phyloP scores from a whole-genome alignment of 768 basidiomycete species.

The Lactifluus hygrophoroides region DNA sequence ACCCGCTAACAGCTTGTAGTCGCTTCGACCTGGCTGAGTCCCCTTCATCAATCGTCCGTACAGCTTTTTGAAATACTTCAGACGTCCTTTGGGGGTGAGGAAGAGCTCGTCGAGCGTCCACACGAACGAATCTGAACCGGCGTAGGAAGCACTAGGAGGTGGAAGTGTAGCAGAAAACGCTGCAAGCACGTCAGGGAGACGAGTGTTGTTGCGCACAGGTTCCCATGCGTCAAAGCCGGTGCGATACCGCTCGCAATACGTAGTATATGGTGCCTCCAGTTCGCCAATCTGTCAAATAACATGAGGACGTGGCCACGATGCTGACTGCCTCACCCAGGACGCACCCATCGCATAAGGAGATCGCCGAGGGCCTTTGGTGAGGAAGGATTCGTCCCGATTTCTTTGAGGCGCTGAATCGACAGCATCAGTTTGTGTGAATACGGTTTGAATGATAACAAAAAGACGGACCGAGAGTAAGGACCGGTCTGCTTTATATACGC shows the following conservation, averaged over 20 bases:
- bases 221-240: constrained; percentile 79
- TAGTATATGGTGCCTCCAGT: constrained; percentile 76
- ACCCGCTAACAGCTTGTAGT: constrained; percentile 70
- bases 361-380: constrained; percentile 93
- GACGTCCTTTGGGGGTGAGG: constrained; percentile 69
- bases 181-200: constrained; percentile 57
- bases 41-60: constrained; percentile 81
- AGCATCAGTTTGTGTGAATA: constrained; percentile 11
- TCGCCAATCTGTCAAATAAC: constrained; percentile 69
- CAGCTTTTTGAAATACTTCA: constrained; percentile 89
- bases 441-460: neutral
- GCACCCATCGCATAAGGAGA: constrained; percentile 93
- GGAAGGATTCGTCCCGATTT: constrained; percentile 86
- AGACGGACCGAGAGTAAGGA: constrained; percentile 58
- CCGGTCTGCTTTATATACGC: constrained; percentile 87
- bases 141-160: constrained; percentile 38
- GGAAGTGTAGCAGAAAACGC: constrained; percentile 60
- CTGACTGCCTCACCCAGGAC: constrained; percentile 25
- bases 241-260: constrained; percentile 64
- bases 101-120: constrained; percentile 92
- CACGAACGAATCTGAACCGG: constrained; percentile 30
- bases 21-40: constrained; percentile 77
- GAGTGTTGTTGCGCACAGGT: constrained; percentile 67
- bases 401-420: constrained; percentile 70
- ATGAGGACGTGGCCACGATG: constrained; percentile 12